phyloP scores from a whole-genome alignment of 306 rosid genomes.

The Nissolia schottii region DNA sequence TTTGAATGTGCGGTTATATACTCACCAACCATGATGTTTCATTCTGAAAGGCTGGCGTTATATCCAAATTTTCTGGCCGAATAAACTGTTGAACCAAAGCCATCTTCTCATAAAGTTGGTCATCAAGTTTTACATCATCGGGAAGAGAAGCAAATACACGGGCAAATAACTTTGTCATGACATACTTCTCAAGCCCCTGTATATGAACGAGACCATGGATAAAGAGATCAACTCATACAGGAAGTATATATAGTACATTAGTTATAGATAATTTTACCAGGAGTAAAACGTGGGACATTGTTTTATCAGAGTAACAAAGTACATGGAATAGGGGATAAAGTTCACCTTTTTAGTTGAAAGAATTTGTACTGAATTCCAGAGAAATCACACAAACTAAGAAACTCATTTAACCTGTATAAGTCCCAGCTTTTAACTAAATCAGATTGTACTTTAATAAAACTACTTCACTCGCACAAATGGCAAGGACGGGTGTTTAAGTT shows the following conservation, averaged over 20 bases:
- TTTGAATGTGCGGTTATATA: slow-evolving; percentile 19
- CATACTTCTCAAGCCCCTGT: slow-evolving; percentile 99
- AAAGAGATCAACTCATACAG: slow-evolving; percentile 19
- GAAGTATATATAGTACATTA: slow-evolving; percentile 6
- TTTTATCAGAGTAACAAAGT: slow-evolving; percentile 8
- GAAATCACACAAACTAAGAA: background rate
- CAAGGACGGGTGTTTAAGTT: slow-evolving; percentile 4
- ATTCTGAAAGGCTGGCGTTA: slow-evolving; percentile 71
- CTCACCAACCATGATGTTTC: slow-evolving; percentile 99
- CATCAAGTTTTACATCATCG: slow-evolving; percentile 78
- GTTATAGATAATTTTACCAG: background rate
- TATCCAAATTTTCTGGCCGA: slow-evolving; percentile 93
- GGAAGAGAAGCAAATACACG: slow-evolving; percentile 91
- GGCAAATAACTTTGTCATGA: slow-evolving; percentile 93
- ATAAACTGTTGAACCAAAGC: slow-evolving; percentile 86
- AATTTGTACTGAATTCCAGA: background rate
- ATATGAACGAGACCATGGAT: slow-evolving; percentile 23
- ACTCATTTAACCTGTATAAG: background rate
- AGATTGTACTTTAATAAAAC: background rate
- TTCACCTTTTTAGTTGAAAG: background rate
- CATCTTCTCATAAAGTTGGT: slow-evolving; percentile 76
- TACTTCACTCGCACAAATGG: background rate
- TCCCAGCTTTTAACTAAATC: slow-evolving; percentile 3
- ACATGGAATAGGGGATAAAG: background rate
- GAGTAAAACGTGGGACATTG: background rate